These are phyloP conservation scores for Boletales sp. DNA, from an alignment of 768 basidiomycete genomes.

Conservation along the genomic window DNA sequence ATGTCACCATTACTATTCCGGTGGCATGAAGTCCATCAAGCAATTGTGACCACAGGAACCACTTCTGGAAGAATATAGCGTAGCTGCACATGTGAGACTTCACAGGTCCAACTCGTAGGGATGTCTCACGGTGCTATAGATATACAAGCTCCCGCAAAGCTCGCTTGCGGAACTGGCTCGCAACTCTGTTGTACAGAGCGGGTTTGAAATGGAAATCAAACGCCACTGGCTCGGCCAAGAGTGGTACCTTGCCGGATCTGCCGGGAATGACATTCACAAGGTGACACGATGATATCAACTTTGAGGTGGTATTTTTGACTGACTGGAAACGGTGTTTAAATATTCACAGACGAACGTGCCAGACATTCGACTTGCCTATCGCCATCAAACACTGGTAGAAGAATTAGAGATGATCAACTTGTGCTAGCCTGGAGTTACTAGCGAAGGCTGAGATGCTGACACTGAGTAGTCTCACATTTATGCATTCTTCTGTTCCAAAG, in stretches of 20 bases:
- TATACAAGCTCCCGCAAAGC: slow-evolving; percentile 93
- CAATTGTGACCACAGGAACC: slow-evolving; percentile 61
- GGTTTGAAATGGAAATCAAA: slow-evolving; percentile 98
- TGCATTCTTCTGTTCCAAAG: too few species aligned
- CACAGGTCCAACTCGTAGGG: background rate
- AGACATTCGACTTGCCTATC: slow-evolving; percentile 81
- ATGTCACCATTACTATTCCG: background rate
- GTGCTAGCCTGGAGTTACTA: slow-evolving; percentile 2
- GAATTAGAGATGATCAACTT: slow-evolving; percentile 71
- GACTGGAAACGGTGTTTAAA: background rate
- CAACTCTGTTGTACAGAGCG: slow-evolving; percentile 94
- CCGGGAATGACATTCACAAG: slow-evolving; percentile 96
- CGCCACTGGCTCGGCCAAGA: slow-evolving; percentile 90
- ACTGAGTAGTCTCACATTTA: too few species aligned
- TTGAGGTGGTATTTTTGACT: slow-evolving; percentile 1
- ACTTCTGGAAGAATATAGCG: slow-evolving; percentile 93
- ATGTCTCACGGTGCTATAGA: slow-evolving; percentile 43
- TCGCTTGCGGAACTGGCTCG: slow-evolving; percentile 96
- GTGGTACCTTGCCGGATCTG: slow-evolving; percentile 91
- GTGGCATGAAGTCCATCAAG: background rate
- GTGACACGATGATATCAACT: slow-evolving; percentile 35
- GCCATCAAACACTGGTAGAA: slow-evolving; percentile 85
- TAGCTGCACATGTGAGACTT: slow-evolving; percentile 83
- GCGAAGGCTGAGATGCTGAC: too few species aligned
- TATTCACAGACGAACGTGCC: slow-evolving; percentile 88